Percentiles rank a stretch among this genome's conserved stretches.
Evolutionary conservation across 2,329 filamentous ascomycete species (phyloP).

Genomic region (Pyricularia sp.): DNA sequence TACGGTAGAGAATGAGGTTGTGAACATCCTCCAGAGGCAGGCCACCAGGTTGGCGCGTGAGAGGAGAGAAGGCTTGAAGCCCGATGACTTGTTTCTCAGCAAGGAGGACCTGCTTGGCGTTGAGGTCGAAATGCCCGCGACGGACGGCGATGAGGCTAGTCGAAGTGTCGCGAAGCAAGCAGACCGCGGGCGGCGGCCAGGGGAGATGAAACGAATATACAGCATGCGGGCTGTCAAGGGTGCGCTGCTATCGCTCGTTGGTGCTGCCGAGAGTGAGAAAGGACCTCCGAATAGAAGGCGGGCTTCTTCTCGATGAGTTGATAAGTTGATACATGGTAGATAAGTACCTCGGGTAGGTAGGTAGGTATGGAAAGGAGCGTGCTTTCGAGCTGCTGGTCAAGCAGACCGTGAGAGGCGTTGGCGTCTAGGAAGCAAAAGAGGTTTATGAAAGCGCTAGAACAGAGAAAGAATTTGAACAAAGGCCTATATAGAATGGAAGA

Average conservation of each 20-base stretch:
- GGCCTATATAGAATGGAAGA: not conserved
- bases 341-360: no score
- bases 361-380: no score
- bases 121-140: not conserved
- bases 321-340: not conserved
- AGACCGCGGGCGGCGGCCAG: no score
- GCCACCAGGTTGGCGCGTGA: conserved; percentile 41
- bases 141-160: not conserved
- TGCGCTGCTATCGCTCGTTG: not conserved
- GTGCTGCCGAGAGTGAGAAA: not conserved
- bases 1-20: conserved; percentile 52
- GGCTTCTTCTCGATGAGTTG: not conserved
- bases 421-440: not conserved
- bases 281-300: not conserved
- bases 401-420: not conserved
- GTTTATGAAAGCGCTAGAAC: not conserved
- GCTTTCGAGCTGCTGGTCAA: not conserved
- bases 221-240: not conserved
- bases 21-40: conserved; percentile 47
- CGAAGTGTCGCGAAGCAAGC: not conserved
- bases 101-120: conserved; percentile 61
- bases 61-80: conserved; percentile 21
- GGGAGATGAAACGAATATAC: not conserved
- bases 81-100: conserved; percentile 51
- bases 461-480: not conserved